These are phyloP conservation scores for Boletus sp. DNA, from an alignment of 768 basidiomycete species.

Conservation along the genomic window DNA sequence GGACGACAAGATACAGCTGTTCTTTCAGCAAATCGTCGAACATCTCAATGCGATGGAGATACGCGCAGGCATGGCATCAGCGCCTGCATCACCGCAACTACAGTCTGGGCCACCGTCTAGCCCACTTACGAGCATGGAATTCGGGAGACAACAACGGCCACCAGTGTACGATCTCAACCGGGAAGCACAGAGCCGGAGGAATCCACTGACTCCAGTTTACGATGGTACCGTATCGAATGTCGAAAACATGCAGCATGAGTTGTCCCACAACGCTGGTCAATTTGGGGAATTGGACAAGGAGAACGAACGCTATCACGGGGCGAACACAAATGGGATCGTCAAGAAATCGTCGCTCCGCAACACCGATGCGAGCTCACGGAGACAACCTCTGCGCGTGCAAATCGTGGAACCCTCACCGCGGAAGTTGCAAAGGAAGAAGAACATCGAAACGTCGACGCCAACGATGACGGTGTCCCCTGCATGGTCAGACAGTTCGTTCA, in stretches of 20 bases:
- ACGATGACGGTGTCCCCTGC: constrained; percentile 33
- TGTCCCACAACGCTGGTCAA: constrained; percentile 1
- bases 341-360: constrained; percentile 47
- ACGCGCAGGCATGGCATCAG: constrained; percentile 34
- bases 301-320: constrained; percentile 34
- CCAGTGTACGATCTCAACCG: constrained; percentile 1
- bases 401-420: constrained; percentile 48
- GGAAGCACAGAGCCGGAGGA: constrained; percentile 25
- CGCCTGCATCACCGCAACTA: constrained; percentile 17
- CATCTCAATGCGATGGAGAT: constrained; percentile 74
- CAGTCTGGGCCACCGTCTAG: constrained; percentile 6
- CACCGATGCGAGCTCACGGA: constrained; percentile 16
- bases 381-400: constrained; percentile 38
- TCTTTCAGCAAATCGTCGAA: constrained; percentile 82
- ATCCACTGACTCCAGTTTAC: constrained; percentile 32
- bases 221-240: constrained; percentile 10
- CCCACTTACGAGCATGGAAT: constrained; percentile 17
- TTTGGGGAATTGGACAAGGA: constrained; percentile 52
- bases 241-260: not conserved
- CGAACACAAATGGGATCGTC: constrained; percentile 18
- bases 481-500: constrained; percentile 46
- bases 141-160: constrained; percentile 15
- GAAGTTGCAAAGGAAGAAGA: constrained; percentile 35
- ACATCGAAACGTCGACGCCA: constrained; percentile 17
- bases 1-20: constrained; percentile 74